Evolutionary conservation across 345 rosid genomes (phyloP).

Genomic region (Turritis glabra): DNA sequence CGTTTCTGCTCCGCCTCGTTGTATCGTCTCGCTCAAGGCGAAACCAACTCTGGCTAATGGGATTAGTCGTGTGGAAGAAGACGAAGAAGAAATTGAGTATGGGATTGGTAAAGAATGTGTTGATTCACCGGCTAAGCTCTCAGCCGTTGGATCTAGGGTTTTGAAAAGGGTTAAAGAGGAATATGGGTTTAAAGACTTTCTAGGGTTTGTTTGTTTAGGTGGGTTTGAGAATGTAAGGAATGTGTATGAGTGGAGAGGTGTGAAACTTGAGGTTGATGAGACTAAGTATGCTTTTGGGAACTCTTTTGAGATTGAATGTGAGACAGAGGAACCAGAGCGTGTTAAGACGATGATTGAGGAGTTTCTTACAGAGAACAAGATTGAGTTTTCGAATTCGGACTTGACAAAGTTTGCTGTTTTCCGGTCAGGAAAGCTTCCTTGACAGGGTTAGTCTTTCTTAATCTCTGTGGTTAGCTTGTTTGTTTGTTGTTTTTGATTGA

Average conservation of each 20-base stretch:
- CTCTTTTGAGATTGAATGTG: slow-evolving; percentile 82
- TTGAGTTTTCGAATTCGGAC: slow-evolving; percentile 58
- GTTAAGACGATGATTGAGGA: slow-evolving; percentile 64
- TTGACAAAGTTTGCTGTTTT: slow-evolving; percentile 78
- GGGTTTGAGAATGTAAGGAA: slow-evolving; percentile 79
- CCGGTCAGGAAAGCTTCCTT: slow-evolving; percentile 69
- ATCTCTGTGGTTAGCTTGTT: neutral
- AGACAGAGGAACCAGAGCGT: slow-evolving; percentile 67
- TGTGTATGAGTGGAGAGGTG: slow-evolving; percentile 66
- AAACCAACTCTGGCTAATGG: slow-evolving; percentile 62
- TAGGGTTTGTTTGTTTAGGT: slow-evolving; percentile 68
- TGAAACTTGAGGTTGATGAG: slow-evolving; percentile 85
- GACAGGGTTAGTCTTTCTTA: slow-evolving; percentile 30
- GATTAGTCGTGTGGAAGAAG: slow-evolving; percentile 86
- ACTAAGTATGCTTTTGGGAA: slow-evolving; percentile 70
- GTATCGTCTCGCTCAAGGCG: slow-evolving; percentile 67
- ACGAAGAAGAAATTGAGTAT: slow-evolving; percentile 72
- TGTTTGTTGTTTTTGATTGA: neutral
- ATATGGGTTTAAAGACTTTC: slow-evolving; percentile 51
- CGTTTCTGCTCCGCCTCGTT: slow-evolving; percentile 36
- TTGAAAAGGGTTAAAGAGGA: slow-evolving; percentile 67
- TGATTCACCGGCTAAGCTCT: slow-evolving; percentile 48
- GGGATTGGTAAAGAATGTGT: slow-evolving; percentile 48
- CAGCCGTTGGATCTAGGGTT: slow-evolving; percentile 54
- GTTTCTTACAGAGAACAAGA: slow-evolving; percentile 56